Evolutionary conservation across 148 eudicot species (phyloP).

Genomic region (Vaccinium corymbosum): DNA sequence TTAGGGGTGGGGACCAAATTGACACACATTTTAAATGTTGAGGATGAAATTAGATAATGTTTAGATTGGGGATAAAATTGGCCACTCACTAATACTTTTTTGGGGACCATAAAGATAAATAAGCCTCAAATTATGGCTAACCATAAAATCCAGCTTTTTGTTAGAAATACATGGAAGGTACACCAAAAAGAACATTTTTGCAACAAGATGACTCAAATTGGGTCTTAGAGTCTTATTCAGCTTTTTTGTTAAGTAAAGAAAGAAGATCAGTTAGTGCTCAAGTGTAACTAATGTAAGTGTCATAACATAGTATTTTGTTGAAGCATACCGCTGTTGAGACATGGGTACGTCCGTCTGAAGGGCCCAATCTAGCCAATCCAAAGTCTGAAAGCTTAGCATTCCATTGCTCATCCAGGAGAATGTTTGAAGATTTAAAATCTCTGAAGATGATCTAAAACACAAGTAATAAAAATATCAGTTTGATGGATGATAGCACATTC

Average conservation of each 20-base stretch:
- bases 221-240: background rate
- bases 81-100: too few relatives aligned
- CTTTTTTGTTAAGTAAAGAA: background rate
- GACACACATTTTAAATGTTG: too few relatives aligned
- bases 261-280: background rate
- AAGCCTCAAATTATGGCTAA: background rate
- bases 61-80: too few relatives aligned
- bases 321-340: conserved; percentile 75
- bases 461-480: background rate
- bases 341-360: conserved; percentile 67
- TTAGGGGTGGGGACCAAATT: too few relatives aligned
- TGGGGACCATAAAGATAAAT: too few relatives aligned
- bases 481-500: background rate
- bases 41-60: too few relatives aligned
- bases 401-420: conserved; percentile 70
- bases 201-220: background rate
- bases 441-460: conserved; percentile 59
- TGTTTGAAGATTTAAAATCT: conserved; percentile 79
- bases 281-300: background rate
- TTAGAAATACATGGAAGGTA: background rate
- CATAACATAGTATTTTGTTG: background rate
- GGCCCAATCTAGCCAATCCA: conserved; percentile 82
- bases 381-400: conserved; percentile 78
- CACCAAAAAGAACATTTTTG: too few relatives aligned
- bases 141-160: background rate